Evolutionary conservation across 208 protist species (phyloP).

Genomic region (Tritrichomonas musculus): DNA sequence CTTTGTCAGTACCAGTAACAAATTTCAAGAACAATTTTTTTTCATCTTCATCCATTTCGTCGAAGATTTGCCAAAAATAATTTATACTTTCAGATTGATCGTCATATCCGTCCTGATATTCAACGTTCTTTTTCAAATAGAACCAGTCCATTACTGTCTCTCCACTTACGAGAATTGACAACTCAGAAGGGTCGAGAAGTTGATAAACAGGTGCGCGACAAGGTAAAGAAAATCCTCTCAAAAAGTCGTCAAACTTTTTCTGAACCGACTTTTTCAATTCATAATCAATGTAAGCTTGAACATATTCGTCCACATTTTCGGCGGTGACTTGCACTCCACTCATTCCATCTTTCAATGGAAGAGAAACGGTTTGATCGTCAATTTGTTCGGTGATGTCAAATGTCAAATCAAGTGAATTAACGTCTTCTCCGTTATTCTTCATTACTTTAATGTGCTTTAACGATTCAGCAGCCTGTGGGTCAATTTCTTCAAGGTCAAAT

Average conservation of each 20-base stretch:
- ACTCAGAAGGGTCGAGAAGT: neutral
- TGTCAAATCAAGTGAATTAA: neutral
- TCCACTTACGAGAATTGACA: neutral
- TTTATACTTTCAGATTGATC: slow-evolving; percentile 36
- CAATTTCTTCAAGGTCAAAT: slow-evolving; percentile 40
- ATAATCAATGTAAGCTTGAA: slow-evolving; percentile 25
- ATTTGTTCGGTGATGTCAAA: slow-evolving; percentile 39
- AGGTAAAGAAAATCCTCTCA: neutral
- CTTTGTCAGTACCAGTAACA: slow-evolving; percentile 52
- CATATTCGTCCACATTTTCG: slow-evolving; percentile 46
- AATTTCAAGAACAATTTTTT: slow-evolving; percentile 57
- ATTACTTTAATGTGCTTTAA: neutral
- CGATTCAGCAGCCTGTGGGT: slow-evolving; percentile 31
- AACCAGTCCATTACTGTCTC: neutral
- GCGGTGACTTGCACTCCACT: slow-evolving; percentile 43
- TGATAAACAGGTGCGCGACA: neutral
- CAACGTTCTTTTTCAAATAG: neutral
- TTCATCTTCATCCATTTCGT: slow-evolving; percentile 48
- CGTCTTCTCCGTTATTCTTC: slow-evolving; percentile 12
- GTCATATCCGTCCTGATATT: slow-evolving; percentile 56
- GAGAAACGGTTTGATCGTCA: neutral
- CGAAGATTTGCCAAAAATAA: slow-evolving; percentile 57
- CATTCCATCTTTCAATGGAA: slow-evolving; percentile 40
- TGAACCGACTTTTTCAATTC: neutral
- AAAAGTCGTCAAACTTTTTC: neutral